Evolutionary conservation across 2,329 filamentous ascomycete genomes (phyloP), one percentile per base, ranked within the genome.

Genomic region (Anisogramma anomala): DNA sequence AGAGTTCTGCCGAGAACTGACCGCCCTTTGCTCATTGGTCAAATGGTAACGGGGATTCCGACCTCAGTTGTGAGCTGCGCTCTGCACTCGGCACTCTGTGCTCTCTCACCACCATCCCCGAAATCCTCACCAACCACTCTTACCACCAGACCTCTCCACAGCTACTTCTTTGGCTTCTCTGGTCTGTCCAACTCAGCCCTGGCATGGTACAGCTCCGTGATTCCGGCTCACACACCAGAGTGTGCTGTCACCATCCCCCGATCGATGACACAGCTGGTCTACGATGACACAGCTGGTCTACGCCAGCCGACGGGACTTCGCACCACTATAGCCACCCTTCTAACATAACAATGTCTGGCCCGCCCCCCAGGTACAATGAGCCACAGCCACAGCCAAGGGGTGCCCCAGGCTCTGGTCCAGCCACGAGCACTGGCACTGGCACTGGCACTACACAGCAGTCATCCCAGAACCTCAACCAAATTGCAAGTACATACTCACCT

Each of bases 401-500:
- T 25, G 25, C 39, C 34, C 31, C 14, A 20, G 17, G 15, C 2
- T 28, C 40, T 14, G 42, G 32, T 27, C 10, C 25, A 9, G 54
- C 64, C 14, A 50, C 61, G 4, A 47, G 58, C 22, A 48, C 63
- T 19, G 31, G 2, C 53, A n/a, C 62, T 15, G 59, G 64, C 8
- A 79, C 86, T 63, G 86, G 22, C 6, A 6, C 82, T 3, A 86
- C 88, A 48, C 85, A 93, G 54, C 94, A 95, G 63, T 86, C 82
- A 2, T 86, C 89, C 48, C 85, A 93, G 54, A 94, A 95, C 56
- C 63, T 95, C 1, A 96, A 96, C 54, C 87, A 94, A 53, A 96
- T 96, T 62, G 89, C 95, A 72, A 74, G 88, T 67, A 22, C 10
- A 28, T 19, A 13, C 69, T 33, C 37, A 30, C 11, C 26, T 35